Percentiles rank a stretch among this genome's conserved stretches.
These are phyloP conservation scores for Psilocybe sp. DNA, from an alignment of 768 basidiomycete genomes.

Conservation along the genomic window DNA sequence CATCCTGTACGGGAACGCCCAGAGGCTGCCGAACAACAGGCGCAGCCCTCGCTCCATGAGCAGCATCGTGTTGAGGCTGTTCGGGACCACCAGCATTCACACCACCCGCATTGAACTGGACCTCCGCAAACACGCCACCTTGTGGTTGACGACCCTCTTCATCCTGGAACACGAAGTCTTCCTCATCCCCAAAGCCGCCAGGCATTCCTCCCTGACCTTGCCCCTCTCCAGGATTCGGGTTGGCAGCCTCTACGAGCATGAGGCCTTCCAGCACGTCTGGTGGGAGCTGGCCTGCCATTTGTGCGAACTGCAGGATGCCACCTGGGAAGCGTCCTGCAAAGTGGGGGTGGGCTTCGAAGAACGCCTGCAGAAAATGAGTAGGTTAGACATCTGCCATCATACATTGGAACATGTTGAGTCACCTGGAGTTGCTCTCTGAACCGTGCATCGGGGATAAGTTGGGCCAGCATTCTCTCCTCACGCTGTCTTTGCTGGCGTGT, in stretches of 20 bases:
- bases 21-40: not conserved
- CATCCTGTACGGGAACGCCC: slow-evolving; percentile 15
- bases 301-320: slow-evolving; percentile 62
- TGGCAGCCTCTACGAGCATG: slow-evolving; percentile 46
- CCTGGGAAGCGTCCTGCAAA: slow-evolving; percentile 60
- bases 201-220: slow-evolving; percentile 44
- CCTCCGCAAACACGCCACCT: not conserved
- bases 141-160: not conserved
- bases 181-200: slow-evolving; percentile 36
- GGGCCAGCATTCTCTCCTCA: slow-evolving; percentile 52
- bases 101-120: not conserved
- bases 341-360: slow-evolving; percentile 55
- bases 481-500: slow-evolving; percentile 39
- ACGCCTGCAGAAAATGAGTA: slow-evolving; percentile 29
- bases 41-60: not conserved
- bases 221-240: slow-evolving; percentile 24
- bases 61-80: not conserved
- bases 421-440: slow-evolving; percentile 60
- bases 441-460: slow-evolving; percentile 55
- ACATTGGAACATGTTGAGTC: slow-evolving; percentile 2
- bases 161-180: not conserved
- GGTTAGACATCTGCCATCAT: not conserved
- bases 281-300: slow-evolving; percentile 50
- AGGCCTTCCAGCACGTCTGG: slow-evolving; percentile 61
- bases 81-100: not conserved